Conservation (phyloP, 106 monocot species). For the Dioscorea alata region DNA sequence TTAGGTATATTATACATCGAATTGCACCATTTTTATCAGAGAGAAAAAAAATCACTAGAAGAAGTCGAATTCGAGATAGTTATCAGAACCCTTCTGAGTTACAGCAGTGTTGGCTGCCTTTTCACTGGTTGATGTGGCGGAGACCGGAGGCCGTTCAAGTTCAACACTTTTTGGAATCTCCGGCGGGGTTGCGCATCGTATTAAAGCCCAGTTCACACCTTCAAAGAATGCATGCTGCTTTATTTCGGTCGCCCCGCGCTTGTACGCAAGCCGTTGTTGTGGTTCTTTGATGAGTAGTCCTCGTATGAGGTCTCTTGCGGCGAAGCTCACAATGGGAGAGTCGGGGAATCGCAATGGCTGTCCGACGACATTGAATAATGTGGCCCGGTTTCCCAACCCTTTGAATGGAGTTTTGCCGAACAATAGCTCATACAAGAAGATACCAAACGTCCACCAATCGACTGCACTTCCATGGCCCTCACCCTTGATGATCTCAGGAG, state of each 20-base stretch:
- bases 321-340: constrained; percentile 19
- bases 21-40: background rate
- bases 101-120: constrained; percentile 3
- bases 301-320: constrained; percentile 27
- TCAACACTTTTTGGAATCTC: constrained; percentile 14
- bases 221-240: constrained; percentile 32
- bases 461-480: constrained; percentile 40
- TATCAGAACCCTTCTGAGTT: constrained; percentile 29
- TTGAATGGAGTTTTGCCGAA: constrained; percentile 36
- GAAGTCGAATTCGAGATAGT: constrained; percentile 52
- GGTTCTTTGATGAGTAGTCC: constrained; percentile 31
- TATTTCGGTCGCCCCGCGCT: constrained; percentile 29
- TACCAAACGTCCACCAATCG: constrained; percentile 41
- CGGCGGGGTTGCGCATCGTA: constrained; percentile 27
- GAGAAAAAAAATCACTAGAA: constrained; percentile 25
- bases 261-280: constrained; percentile 25
- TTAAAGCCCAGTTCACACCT: constrained; percentile 35
- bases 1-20: background rate
- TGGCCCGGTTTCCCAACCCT: constrained; percentile 28
- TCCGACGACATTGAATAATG: constrained; percentile 27
- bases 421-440: constrained; percentile 34
- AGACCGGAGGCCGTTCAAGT: background rate
- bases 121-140: constrained; percentile 13
- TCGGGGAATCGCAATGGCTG: constrained; percentile 29
- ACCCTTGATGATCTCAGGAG: constrained; percentile 35